Conservation (phyloP, 2,329 filamentous ascomycete species). For the Monosporascus sp. region DNA sequence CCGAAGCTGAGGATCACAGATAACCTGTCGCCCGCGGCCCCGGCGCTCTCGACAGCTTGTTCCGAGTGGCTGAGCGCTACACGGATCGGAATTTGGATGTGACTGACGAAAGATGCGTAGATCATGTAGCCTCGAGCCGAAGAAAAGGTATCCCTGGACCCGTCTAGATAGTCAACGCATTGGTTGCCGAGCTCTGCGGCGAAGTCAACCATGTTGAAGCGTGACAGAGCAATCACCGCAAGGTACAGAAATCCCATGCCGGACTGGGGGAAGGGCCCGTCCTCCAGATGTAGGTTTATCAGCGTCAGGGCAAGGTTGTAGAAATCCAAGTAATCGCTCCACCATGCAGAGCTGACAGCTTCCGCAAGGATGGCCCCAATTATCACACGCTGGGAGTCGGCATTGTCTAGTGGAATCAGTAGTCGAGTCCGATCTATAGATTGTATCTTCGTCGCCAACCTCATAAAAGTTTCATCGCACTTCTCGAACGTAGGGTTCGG, state of each 20-base stretch:
- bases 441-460: conserved; percentile 54
- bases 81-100: conserved; percentile 59
- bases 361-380: conserved; percentile 67
- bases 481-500: conserved; percentile 65
- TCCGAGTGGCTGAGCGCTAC: conserved; percentile 57
- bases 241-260: conserved; percentile 64
- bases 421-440: conserved; percentile 47
- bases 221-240: conserved; percentile 59
- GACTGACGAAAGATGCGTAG: conserved; percentile 64
- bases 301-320: conserved; percentile 66
- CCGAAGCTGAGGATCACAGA: conserved; percentile 69
- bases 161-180: conserved; percentile 59
- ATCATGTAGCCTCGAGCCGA: conserved; percentile 64
- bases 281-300: conserved; percentile 58
- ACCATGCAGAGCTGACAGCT: conserved; percentile 65
- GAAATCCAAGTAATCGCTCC: conserved; percentile 67
- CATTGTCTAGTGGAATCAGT: conserved; percentile 35
- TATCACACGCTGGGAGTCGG: conserved; percentile 52
- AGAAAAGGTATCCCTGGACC: conserved; percentile 58
- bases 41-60: conserved; percentile 59
- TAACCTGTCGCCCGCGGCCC: conserved; percentile 64
- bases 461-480: conserved; percentile 70
- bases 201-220: conserved; percentile 66
- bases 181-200: conserved; percentile 60
- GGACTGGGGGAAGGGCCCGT: conserved; percentile 64